A percentile compares a stretch with the other conserved stretches of the same genome.
Conservation (phyloP, 257 asterid genomes). For the Ocimum tenuiflorum region DNA sequence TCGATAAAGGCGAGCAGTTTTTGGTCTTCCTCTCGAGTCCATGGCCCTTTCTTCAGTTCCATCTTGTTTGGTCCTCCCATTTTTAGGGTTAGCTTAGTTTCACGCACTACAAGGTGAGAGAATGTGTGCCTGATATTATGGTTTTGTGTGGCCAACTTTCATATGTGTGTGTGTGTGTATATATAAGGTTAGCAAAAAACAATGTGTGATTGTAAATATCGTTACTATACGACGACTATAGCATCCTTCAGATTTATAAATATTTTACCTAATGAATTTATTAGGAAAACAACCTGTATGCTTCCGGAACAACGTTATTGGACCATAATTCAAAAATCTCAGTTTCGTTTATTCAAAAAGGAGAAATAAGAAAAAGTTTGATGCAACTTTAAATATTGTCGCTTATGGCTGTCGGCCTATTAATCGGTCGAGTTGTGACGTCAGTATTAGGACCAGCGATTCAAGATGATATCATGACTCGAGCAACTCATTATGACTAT, state of each 20-base stretch:
- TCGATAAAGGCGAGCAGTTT: constrained; percentile 35
- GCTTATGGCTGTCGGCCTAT: no score
- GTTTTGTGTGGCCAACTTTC: background rate
- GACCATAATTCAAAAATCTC: background rate
- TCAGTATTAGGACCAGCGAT: constrained; percentile 1
- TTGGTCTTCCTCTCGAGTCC: constrained; percentile 56
- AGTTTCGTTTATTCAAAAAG: background rate
- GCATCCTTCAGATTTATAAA: constrained; percentile 1
- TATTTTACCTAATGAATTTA: constrained; percentile 31
- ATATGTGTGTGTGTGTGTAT: background rate
- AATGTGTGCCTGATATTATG: background rate
- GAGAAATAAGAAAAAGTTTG: background rate
- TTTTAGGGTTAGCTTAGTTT: background rate
- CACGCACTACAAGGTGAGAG: background rate
- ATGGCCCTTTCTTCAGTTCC: constrained; percentile 54
- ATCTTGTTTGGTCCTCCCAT: constrained; percentile 24
- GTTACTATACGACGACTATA: background rate
- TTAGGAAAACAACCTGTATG: constrained; percentile 23
- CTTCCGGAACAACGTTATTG: constrained; percentile 2
- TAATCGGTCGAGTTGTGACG: constrained; percentile 3
- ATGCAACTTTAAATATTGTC: background rate
- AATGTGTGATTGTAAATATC: no score
- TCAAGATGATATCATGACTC: background rate
- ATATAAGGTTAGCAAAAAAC: no score
- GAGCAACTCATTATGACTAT: background rate